Conservation (phyloP, 202 grass and related monocot species). For the Elaeis oleifera region DNA sequence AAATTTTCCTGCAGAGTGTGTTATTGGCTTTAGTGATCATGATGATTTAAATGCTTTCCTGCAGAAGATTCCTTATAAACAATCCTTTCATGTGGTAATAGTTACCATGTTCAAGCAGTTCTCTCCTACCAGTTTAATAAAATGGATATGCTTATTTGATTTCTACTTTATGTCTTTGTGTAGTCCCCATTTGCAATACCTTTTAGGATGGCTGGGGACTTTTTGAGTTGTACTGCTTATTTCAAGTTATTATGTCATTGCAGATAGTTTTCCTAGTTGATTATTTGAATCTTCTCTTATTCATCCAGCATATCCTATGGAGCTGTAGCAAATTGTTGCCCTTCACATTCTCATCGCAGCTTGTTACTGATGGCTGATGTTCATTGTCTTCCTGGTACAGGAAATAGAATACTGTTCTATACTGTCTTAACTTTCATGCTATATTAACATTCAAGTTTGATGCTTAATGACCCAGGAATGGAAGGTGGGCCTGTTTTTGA, state of each 20-base stretch:
- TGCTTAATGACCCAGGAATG: slow-evolving; percentile 51
- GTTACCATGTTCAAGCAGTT: too few relatives aligned
- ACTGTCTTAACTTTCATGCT: not conserved
- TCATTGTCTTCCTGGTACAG: slow-evolving; percentile 76
- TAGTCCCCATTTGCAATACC: not conserved
- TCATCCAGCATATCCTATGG: slow-evolving; percentile 67
- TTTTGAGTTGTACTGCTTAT: not conserved
- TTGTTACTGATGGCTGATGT: slow-evolving; percentile 74
- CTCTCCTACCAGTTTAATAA: too few relatives aligned
- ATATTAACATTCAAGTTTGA: slow-evolving; percentile 20
- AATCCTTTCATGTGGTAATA: too few relatives aligned
- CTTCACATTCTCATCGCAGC: slow-evolving; percentile 39
- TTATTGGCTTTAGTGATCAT: too few relatives aligned
- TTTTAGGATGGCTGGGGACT: not conserved
- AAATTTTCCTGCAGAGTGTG: too few relatives aligned
- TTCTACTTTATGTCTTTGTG: too few relatives aligned
- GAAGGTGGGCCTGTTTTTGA: slow-evolving; percentile 91
- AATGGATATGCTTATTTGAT: too few relatives aligned
- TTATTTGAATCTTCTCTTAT: slow-evolving; percentile 23
- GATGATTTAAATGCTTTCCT: too few relatives aligned
- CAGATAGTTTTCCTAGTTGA: slow-evolving; percentile 7
- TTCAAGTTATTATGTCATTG: too few relatives aligned
- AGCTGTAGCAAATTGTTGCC: slow-evolving; percentile 70
- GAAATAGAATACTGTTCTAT: slow-evolving; percentile 17
- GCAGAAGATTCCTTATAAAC: too few relatives aligned